Evolutionary conservation across 2,329 filamentous ascomycete genomes (phyloP), one percentile per base, ranked within the genome.

Genomic region (Fusarium pseudocircinatum): DNA sequence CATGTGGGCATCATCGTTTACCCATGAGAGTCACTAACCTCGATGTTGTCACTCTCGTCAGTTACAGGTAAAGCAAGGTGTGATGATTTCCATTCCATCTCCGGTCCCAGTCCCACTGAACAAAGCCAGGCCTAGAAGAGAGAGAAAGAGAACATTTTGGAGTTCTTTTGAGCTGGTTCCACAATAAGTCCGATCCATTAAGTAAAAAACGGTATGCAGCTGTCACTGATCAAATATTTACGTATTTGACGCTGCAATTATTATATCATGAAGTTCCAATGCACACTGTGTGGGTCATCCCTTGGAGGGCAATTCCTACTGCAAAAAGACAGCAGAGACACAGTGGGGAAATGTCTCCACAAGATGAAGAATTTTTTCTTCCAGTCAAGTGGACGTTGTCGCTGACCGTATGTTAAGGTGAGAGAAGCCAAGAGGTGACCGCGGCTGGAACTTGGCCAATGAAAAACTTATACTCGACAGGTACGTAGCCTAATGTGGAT

Each of bases 371-470:
- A 13, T 22, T 72, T 73, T 73, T 73, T 47, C 36, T 46, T 28
- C 34, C 36, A 46, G 44, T 66, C 63, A 37, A 56, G 37, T 54
- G 28, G 47, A 52, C 30, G 34, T 39, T 30, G 40, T 39, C 37
- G 40, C 26, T 59, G 58, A 74, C 70, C 62, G 70, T 73, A 73
- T 72, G 49, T 73, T 62, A 73, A 72, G 70, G 70, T 71, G 53
- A 63, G 36, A 47, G 50, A n/a, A 32, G 47, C 61, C 66, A 59
- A 44, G 66, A 59, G 47, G 57, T 32, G 59, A 43, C 43, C 61
- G 70, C 47, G 70, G 69, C 42, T 60, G 44, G 28, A 32, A 40
- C 10, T 49, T n/a, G 32, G 1, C 67, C 65, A 73, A 71, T 73
- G 2, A 40, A 30, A 39, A 15, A 3, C 11, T 50, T 24, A 24